Percentiles rank a stretch among this genome's conserved stretches.
phyloP scores from a whole-genome alignment of 2,329 filamentous ascomycete genomes.

The Paecilomyces fulvus region DNA sequence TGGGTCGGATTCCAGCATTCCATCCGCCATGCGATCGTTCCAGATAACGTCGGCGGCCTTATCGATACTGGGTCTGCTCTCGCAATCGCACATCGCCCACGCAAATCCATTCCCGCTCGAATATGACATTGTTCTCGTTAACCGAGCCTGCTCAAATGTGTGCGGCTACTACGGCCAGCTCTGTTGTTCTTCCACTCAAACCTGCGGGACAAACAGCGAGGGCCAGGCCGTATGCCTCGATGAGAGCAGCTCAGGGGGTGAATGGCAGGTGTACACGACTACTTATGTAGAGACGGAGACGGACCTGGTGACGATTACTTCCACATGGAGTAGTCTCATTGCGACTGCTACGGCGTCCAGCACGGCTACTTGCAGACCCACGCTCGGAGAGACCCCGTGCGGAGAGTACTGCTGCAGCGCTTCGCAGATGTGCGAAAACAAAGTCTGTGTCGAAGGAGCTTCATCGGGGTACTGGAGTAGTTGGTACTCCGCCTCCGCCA shows the following conservation, averaged over 20 bases:
- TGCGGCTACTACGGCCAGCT: constrained; percentile 46
- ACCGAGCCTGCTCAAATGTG: constrained; percentile 36
- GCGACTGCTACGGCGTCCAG: constrained; percentile 13
- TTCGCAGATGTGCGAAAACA: constrained; percentile 35
- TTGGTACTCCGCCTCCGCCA: constrained; percentile 29
- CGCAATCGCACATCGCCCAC: constrained; percentile 13
- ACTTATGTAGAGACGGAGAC: constrained; percentile 47
- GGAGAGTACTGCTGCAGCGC: constrained; percentile 38
- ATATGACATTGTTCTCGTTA: constrained; percentile 15
- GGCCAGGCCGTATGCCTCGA: constrained; percentile 41
- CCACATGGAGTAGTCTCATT: constrained; percentile 42
- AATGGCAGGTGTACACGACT: constrained; percentile 50
- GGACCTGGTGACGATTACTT: constrained; percentile 45
- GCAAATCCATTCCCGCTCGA: constrained; percentile 24
- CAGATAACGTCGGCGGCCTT: constrained; percentile 16
- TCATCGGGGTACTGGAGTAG: constrained; percentile 22
- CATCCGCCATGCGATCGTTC: constrained; percentile 21
- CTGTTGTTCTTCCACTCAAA: constrained; percentile 40
- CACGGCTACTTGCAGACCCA: constrained; percentile 37
- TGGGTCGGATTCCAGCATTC: constrained; percentile 1
- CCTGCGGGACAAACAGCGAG: constrained; percentile 43
- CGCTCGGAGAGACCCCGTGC: constrained; percentile 36
- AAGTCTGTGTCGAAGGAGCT: constrained; percentile 33
- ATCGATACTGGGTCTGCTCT: constrained; percentile 20
- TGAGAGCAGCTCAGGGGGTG: constrained; percentile 23